phyloP scores from a whole-genome alignment of 1,284 basidiomycete genomes.

The Ganoderma boninense region DNA sequence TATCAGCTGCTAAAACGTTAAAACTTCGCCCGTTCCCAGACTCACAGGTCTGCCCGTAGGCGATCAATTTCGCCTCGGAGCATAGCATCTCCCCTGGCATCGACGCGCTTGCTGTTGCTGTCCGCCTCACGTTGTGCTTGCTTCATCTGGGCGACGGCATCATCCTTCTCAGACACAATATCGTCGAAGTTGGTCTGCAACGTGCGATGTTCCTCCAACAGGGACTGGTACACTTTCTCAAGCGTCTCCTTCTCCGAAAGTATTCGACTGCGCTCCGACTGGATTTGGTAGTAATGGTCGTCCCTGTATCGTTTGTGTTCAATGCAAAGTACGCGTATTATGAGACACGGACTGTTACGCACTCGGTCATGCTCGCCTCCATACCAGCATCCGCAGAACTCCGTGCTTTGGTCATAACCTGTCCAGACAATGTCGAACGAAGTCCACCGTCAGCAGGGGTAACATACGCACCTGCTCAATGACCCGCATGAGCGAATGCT shows the following conservation, averaged over 20 bases:
- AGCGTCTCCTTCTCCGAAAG: slow-evolving; percentile 82
- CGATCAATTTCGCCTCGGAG: slow-evolving; percentile 84
- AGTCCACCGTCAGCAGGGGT: too few relatives aligned
- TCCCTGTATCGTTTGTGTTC: slow-evolving; percentile 55
- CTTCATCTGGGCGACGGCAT: slow-evolving; percentile 63
- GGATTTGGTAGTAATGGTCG: slow-evolving; percentile 86
- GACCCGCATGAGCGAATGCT: slow-evolving; percentile 86
- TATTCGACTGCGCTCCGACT: slow-evolving; percentile 79
- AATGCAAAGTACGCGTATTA: neutral
- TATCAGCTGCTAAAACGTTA: slow-evolving; percentile 29
- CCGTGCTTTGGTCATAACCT: slow-evolving; percentile 81
- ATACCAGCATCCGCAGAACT: slow-evolving; percentile 52
- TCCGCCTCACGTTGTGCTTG: slow-evolving; percentile 69
- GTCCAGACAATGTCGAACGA: slow-evolving; percentile 1
- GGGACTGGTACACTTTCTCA: slow-evolving; percentile 77
- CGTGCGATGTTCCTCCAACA: slow-evolving; percentile 81
- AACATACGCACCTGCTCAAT: slow-evolving; percentile 73
- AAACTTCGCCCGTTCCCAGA: slow-evolving; percentile 25
- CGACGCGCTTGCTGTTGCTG: slow-evolving; percentile 57
- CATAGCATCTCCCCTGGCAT: slow-evolving; percentile 73
- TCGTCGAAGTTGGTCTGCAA: slow-evolving; percentile 80
- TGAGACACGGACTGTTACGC: slow-evolving; percentile 38
- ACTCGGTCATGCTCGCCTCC: slow-evolving; percentile 81
- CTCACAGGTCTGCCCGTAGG: slow-evolving; percentile 82
- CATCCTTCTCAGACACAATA: slow-evolving; percentile 74